These are phyloP conservation scores for Nicotiana sylvestris DNA, from an alignment of 257 asterid species.

Conservation along the genomic window DNA sequence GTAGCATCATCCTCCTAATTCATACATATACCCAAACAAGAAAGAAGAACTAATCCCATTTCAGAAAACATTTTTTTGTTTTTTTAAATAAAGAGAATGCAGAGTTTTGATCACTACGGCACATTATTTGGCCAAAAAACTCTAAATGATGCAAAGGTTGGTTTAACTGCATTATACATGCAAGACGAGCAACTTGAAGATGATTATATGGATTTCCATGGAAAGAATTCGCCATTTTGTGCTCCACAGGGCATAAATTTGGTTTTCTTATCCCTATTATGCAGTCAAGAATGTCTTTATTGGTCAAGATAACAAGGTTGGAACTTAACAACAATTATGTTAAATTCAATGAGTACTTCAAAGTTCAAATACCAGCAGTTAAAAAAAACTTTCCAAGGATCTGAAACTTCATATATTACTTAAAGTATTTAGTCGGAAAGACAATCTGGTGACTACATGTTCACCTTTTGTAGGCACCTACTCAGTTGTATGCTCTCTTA, in stretches of 20 bases:
- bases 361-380: not conserved
- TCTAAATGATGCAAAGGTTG: not conserved
- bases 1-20: constrained; percentile 52
- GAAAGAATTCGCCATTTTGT: not conserved
- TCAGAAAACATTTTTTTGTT: not conserved
- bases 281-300: not conserved
- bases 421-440: not conserved
- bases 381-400: not conserved
- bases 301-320: constrained; percentile 3
- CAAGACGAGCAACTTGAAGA: not conserved
- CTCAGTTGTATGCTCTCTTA: not conserved
- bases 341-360: not conserved
- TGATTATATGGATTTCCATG: not conserved
- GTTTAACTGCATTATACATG: not conserved
- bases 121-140: not conserved
- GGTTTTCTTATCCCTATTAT: not conserved
- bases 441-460: not conserved
- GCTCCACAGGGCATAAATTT: not conserved
- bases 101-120: not conserved
- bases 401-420: not conserved
- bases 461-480: not conserved
- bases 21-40: constrained; percentile 18
- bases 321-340: not conserved
- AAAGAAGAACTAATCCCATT: not conserved
- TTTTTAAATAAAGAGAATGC: not conserved